These are phyloP conservation scores for Incumbomyces delicatus DNA, from an alignment of 2,329 filamentous ascomycete species.

Conservation along the genomic window DNA sequence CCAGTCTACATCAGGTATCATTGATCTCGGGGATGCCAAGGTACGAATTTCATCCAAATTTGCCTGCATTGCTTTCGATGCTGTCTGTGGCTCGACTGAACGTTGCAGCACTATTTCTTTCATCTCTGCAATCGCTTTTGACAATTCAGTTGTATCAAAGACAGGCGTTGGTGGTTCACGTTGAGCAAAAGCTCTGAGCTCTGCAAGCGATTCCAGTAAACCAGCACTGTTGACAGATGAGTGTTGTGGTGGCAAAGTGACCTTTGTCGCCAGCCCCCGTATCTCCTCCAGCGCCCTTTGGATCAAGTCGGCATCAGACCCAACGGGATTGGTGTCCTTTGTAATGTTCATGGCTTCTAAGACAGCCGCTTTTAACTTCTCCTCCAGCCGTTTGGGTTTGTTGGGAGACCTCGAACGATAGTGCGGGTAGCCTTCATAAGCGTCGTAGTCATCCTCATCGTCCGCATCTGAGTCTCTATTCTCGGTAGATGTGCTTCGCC, in stretches of 20 bases:
- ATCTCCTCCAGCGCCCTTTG: conserved; percentile 29
- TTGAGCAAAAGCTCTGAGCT: conserved; percentile 22
- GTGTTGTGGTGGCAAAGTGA: conserved; percentile 30
- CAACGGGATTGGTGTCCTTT: conserved; percentile 16
- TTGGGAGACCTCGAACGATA: conserved; percentile 67
- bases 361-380: conserved; percentile 52
- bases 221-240: conserved; percentile 28
- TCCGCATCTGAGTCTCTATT: conserved; percentile 77
- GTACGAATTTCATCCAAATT: conserved; percentile 28
- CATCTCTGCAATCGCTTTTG: conserved; percentile 6
- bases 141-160: conserved; percentile 4
- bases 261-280: conserved; percentile 21
- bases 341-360: conserved; percentile 49
- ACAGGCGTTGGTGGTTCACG: conserved; percentile 5
- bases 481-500: conserved; percentile 61
- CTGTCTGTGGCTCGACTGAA: conserved; percentile 21
- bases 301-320: conserved; percentile 29
- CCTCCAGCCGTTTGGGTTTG: conserved; percentile 54
- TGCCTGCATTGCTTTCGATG: conserved; percentile 30
- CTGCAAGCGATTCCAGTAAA: conserved; percentile 30
- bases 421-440: conserved; percentile 34
- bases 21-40: conserved; percentile 15
- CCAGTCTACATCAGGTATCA: conserved; percentile 5
- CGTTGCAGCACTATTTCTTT: conserved; percentile 3
- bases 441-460: conserved; percentile 71